phyloP scores from a whole-genome alignment of 139 green algal species.

The Desmodesmus armatus region DNA sequence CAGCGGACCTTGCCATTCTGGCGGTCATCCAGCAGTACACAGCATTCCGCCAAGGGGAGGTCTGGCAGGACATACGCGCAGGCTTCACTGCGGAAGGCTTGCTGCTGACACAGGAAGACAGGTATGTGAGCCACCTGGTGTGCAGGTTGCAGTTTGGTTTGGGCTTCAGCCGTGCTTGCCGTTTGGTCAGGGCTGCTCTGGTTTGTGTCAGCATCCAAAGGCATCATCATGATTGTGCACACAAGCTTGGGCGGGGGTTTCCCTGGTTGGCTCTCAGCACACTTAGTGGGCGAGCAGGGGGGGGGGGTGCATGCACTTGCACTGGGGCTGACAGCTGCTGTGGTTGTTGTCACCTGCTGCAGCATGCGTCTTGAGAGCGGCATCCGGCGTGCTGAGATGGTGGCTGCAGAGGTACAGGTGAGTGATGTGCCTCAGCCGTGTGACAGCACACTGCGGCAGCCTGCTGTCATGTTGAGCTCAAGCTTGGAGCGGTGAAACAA shows the following conservation, averaged over 20 bases:
- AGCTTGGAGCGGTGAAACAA: too few relatives aligned
- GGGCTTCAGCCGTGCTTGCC: too few relatives aligned
- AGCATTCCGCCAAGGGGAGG: constrained; percentile 67
- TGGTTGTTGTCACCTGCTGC: neutral
- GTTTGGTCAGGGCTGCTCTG: too few relatives aligned
- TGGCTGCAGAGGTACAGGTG: too few relatives aligned
- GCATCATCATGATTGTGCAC: neutral
- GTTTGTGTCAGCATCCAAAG: too few relatives aligned
- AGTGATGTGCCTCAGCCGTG: constrained; percentile 4
- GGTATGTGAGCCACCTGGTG: constrained; percentile 19
- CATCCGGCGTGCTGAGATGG: constrained; percentile 19
- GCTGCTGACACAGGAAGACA: constrained; percentile 54
- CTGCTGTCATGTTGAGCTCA: too few relatives aligned
- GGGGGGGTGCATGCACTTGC: too few relatives aligned
- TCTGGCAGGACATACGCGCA: constrained; percentile 53
- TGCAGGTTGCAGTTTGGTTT: too few relatives aligned
- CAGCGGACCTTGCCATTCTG: constrained; percentile 51
- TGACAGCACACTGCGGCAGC: too few relatives aligned
- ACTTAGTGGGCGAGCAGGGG: neutral
- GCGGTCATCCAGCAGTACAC: constrained; percentile 53
- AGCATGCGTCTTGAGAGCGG: constrained; percentile 30
- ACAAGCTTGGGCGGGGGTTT: neutral
- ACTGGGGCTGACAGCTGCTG: too few relatives aligned
- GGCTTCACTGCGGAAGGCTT: constrained; percentile 54
- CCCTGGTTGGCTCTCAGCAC: neutral